Base-by-base conservation (phyloP, 768 basidiomycete genomes). In the Phallus indusiatus region DNA sequence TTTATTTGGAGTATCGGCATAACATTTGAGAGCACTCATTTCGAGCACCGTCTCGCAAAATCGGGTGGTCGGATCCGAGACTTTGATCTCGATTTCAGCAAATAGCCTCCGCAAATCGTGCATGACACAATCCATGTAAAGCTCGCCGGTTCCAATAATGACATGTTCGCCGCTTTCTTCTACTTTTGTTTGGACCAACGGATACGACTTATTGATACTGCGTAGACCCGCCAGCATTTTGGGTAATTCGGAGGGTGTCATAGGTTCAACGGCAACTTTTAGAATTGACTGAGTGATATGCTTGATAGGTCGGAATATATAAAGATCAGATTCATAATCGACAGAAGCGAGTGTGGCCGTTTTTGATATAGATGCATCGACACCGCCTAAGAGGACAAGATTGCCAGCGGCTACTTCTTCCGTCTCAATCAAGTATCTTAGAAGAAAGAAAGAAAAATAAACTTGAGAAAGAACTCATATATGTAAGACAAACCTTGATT, bases 41-140 rank as follows among this genome's bases (percentile, higher is more conserved):
- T 99, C 96, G 64, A 97, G 76, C 20, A 98, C 95, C 1, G 96
- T 99, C 76, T 99, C 96, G 68, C 91, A 90, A 75, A 99, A 99
- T 69, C 93, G 92, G 16, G 94, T 95, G 42, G 98, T 94, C 1
- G 96, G 96, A 75, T 99, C 96, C 21, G 95, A 98, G 14, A 98
- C 94, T 77, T 99, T 99, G 79, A 99, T 97, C 78, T 99, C 96
- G 65, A 98, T 96, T 76, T 99, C 96, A 33, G 94, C 85, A 74
- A 95, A 99, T 61, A 98, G 68, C 61, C 80, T 82, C 62, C 96
- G 79, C 54, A 99, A 74, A 72, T 99, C 96, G 67, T 99, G 95
- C 85, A 99, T 85, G 49, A 95, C 89, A 63, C 88, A 95, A 69
- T 99, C 96, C 66, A 99, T 77, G 73, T 95, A 98, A 54, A 99